Base-by-base conservation (phyloP, 2,329 filamentous ascomycete species). In the Exophiala alcalophila region DNA sequence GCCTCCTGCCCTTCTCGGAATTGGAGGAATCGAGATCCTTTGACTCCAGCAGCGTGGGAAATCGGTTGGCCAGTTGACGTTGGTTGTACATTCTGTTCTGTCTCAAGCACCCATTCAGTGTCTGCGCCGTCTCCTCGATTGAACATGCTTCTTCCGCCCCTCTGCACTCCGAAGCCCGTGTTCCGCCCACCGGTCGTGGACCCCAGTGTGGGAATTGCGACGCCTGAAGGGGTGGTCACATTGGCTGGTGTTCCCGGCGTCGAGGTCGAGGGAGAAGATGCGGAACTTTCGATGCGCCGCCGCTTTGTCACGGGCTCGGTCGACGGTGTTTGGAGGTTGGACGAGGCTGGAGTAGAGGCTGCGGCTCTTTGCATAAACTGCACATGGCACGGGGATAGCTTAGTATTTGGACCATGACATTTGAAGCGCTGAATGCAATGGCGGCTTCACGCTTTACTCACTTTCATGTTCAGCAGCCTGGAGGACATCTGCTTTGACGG, bases 361-460 rank as follows among this genome's bases (percentile, higher is more conserved):
- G 50, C 37, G 9, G 54, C 50, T 29, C 52, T 28, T 50, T 55
- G 52, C 54, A 57, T 57, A 39, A 57, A 57, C 54, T 57, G 32
- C 21, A 10, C n/a, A 20, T 18, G 16, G 18, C 27, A 12, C 12
- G 28, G 12, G 15, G 15, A 20, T 14, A 26, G 16, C 11, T 23
- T 45, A 25, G 24, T 14, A n/a, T 21, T 18, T 24, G 10, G n/a
- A 15, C 11, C 12, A n/a, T 15, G 11, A 29, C 21, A 15, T 19
- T 18, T 12, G 10, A 30, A 24, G 29, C n/a, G 15, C 19, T 40
- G 33, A 19, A 14, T 14, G 12, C 24, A 19, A 6, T 20, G 41
- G 10, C 15, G 40, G 33, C 12, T 19, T 8, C 23, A 20, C 20
- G 10, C 0, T 15, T 18, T n/a, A 40, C 43, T 47, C 31, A 56